phyloP scores from a whole-genome alignment of 139 green algal genomes.

The Chlorella sp. region DNA sequence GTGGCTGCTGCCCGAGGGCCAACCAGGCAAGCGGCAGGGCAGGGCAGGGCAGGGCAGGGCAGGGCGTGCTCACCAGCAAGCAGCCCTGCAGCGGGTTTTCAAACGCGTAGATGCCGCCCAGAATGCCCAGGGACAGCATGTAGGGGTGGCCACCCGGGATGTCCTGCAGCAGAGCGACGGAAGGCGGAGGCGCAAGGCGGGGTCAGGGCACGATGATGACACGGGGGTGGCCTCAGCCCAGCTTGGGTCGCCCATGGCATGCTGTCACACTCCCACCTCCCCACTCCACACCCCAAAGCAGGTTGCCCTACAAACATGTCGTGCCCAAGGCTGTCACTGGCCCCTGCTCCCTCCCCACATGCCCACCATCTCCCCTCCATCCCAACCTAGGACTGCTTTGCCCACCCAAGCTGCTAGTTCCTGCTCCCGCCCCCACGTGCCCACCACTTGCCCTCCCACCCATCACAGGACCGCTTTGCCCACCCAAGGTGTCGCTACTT shows the following conservation, averaged over 20 bases:
- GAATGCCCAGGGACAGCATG: slow-evolving; percentile 54
- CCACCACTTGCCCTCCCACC: neutral
- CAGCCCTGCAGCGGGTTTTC: slow-evolving; percentile 67
- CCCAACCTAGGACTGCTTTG: no score
- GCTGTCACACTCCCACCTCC: no score
- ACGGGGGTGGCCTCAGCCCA: no score
- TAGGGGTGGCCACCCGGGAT: slow-evolving; percentile 66
- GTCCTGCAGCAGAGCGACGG: slow-evolving; percentile 22
- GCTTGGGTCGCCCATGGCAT: no score
- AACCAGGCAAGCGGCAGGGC: neutral
- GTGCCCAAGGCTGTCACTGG: no score
- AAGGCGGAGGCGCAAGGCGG: neutral
- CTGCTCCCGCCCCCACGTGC: no score
- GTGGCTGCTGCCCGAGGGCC: neutral
- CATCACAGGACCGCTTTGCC: no score
- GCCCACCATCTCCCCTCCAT: neutral
- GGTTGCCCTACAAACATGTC: no score
- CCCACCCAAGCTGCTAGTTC: no score
- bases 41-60: neutral
- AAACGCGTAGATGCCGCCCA: slow-evolving; percentile 66
- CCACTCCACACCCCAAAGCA: no score
- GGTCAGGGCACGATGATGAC: neutral
- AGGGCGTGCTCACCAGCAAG: slow-evolving; percentile 47
- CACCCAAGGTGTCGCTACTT: no score
- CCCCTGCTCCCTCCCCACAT: no score